phyloP scores from a whole-genome alignment of 1,284 basidiomycete genomes.

The Sporisorium iseilematis-ciliati region DNA sequence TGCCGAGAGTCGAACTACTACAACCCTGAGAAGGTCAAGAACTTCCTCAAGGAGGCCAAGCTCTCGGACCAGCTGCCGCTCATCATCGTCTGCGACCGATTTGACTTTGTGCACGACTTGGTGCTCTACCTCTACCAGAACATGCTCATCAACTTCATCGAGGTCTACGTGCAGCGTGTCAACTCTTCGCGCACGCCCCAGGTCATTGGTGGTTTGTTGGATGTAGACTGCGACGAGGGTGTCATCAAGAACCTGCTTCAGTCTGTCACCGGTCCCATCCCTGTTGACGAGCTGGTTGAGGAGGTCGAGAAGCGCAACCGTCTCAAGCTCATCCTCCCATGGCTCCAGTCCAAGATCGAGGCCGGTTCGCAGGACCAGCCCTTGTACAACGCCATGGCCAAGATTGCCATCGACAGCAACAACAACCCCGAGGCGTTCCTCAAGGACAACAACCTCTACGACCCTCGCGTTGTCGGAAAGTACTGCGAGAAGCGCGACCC shows the following conservation, averaged over 20 bases:
- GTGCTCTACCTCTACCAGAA: constrained; percentile 99
- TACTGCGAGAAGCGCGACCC: constrained; percentile 99
- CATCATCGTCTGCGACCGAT: constrained; percentile 99
- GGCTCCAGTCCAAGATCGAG: constrained; percentile 93
- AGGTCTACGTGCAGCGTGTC: constrained; percentile 98
- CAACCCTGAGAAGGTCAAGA: constrained; percentile 99
- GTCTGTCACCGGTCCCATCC: constrained; percentile 96
- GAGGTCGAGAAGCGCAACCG: constrained; percentile 90
- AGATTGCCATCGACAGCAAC: constrained; percentile 99
- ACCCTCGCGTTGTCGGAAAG: constrained; percentile 95
- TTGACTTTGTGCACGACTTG: constrained; percentile 99
- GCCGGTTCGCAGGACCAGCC: constrained; percentile 91
- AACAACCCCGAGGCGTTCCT: constrained; percentile 97
- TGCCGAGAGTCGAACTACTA: constrained; percentile 97
- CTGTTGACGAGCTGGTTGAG: constrained; percentile 80
- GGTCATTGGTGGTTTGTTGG: constrained; percentile 94
- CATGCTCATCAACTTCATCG: constrained; percentile 95
- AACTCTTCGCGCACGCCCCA: constrained; percentile 98
- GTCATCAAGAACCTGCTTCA: constrained; percentile 94
- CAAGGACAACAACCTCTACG: constrained; percentile 98
- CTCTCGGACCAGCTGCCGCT: constrained; percentile 95
- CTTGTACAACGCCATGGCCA: constrained; percentile 96
- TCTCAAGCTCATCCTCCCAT: constrained; percentile 95
- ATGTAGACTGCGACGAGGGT: constrained; percentile 95
- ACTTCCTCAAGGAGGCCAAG: constrained; percentile 96